Base-by-base conservation (phyloP, 2,329 filamentous ascomycete genomes). In the Paecilomyces fulvus region DNA sequence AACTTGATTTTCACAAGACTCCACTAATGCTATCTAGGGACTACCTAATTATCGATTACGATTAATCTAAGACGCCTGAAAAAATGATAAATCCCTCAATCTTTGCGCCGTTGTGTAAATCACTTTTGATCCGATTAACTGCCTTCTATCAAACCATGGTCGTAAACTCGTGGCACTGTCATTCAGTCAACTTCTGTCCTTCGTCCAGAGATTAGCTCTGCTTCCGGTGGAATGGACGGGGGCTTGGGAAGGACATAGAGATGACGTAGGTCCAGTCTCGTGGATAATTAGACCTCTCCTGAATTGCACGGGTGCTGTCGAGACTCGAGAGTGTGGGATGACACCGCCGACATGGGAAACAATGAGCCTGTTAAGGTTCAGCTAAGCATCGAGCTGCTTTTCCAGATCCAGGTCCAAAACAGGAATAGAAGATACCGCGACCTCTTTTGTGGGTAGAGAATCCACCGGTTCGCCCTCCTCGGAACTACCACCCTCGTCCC, bases 401-500 rank as follows among this genome's bases (percentile, higher is more conserved):
- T 56, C 55, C 9, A 54, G 30, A 25, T 52, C 52, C 10, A 14
- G 37, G 23, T 31, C 46, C 11, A 20, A 33, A 25, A 30, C 12
- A 53, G 14, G 33, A 43, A n/a, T 43, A 43, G 37, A 43, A 43
- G 37, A 43, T 43, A 63, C 58, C 8, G 37, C 53, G n/a, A 49
- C 20, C 10, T 57, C 57, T 12, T 58, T 55, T 9, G 60, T 63
- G 31, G 57, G 57, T 20, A 48, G 31, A 2, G 59, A 60, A 2
- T 58, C 50, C n/a, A 61, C 54, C 20, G 57, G 56, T 37, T 59
- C 56, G 9, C 62, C 33, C 3, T 51, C 49, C 25, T 59, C 51
- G 25, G 54, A 55, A 3, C 30, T 56, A 43, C 53, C 30, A 4
- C 54, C 43, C 20, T 61, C 61, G 23, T 65, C 63, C 33, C 62